phyloP scores from a whole-genome alignment of 1,284 basidiomycete species.

The Ustilago curta region DNA sequence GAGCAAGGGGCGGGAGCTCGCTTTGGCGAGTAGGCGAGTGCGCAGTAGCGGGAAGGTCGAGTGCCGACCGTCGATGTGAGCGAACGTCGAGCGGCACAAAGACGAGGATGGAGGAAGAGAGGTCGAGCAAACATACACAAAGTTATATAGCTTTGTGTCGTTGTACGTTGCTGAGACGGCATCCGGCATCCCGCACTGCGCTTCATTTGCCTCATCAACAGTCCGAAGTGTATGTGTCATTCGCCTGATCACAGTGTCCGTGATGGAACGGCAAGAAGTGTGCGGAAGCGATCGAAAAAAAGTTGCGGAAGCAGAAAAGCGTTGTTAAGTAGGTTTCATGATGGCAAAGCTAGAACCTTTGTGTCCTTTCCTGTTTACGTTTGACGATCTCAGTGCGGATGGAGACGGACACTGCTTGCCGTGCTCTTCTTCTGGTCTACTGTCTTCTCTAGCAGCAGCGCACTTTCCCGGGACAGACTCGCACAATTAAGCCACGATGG shows the following conservation, averaged over 20 bases:
- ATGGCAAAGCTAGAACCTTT: background rate
- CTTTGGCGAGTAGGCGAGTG: background rate
- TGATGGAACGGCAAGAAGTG: background rate
- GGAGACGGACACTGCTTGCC: background rate
- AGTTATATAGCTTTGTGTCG: constrained; percentile 9
- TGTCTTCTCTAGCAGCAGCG: background rate
- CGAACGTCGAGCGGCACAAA: background rate
- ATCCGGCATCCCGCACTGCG: background rate
- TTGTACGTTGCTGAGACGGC: background rate
- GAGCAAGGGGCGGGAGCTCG: background rate
- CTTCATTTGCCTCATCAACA: background rate
- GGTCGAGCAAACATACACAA: background rate
- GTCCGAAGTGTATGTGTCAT: background rate
- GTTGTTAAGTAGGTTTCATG: background rate
- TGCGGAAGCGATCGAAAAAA: background rate
- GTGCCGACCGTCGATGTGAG: background rate
- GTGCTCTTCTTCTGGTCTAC: background rate
- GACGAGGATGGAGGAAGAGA: background rate
- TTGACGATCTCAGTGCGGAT: background rate
- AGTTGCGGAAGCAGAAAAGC: constrained; percentile 1
- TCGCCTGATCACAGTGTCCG: background rate
- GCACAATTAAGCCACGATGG: background rate
- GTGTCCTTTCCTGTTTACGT: no score
- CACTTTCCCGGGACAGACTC: background rate
- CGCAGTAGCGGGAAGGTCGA: background rate